Evolutionary conservation across 2,329 filamentous ascomycete species (phyloP), one percentile per base, ranked within the genome.

Genomic region (Emmonsiellopsis sp.): DNA sequence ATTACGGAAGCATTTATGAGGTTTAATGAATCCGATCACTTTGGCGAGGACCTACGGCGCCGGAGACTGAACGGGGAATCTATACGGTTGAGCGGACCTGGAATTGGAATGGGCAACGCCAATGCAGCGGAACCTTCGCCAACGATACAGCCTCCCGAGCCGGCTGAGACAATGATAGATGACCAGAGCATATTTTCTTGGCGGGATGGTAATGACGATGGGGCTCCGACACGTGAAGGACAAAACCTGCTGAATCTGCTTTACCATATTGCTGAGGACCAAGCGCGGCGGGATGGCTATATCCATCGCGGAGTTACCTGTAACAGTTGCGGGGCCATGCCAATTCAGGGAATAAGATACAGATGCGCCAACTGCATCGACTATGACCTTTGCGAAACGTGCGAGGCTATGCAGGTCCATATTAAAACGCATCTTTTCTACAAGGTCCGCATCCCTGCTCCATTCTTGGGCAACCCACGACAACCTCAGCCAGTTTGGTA

Each of bases 341-440:
- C 93, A 10, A 97, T 98, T 56, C 85, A 88, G 51, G 93, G 93
- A 13, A 86, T 95, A 56, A 83, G 93, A 54, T 98, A 95, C 73
- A 86, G 91, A 55, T 98, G 93, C 70, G 85, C 90, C 61, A 97
- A 98, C 72, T 98, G 93, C 67, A 83, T 88, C 59, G 92, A 98
- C 70, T 97, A 90, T 66, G 93, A 98, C 66, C 81, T 98, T 2
- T 98, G 93, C 74, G 90, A 96, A 65, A 85, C 85, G 6, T 98
- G 93, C 71, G 92, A 98, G 71, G 76, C 79, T 13, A 71, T 75
- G 61, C 69, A 75, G 54, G 82, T 87, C 5, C 92, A 95, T 65
- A 83, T 81, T 63, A 94, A 92, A 68, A 95, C 90, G 1, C 93
- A 98, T 69, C 82, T 97, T 45, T 97, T 98, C 71, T 95, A 94